These are phyloP conservation scores for Phanerodontia chrysosporium DNA, from an alignment of 768 basidiomycete species.

Conservation along the genomic window DNA sequence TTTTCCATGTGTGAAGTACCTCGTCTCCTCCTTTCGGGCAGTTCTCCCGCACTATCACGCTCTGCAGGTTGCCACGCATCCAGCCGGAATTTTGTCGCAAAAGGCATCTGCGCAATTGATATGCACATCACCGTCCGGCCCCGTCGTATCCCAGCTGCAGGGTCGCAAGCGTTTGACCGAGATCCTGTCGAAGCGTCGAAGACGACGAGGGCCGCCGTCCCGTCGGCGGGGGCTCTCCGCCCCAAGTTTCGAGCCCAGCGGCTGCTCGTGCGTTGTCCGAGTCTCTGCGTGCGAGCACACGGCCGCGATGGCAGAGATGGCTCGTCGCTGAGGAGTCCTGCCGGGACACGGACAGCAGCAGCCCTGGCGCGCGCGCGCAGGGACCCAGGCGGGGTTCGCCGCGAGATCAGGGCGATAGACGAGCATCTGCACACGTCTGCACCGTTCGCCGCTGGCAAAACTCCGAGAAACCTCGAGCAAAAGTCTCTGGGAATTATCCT, in stretches of 20 bases:
- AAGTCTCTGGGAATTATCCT: neutral
- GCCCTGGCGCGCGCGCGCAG: neutral
- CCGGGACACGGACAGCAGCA: neutral
- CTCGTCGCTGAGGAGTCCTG: neutral
- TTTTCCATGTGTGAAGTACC: neutral
- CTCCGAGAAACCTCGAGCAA: neutral
- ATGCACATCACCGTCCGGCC: neutral
- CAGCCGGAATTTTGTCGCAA: slow-evolving; percentile 6
- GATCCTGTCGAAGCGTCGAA: neutral
- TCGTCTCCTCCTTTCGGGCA: slow-evolving; percentile 1
- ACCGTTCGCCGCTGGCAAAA: neutral
- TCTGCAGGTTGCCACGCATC: neutral
- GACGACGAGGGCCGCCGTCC: neutral
- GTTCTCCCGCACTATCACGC: slow-evolving; percentile 5
- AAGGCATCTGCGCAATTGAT: slow-evolving; percentile 7
- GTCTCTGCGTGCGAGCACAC: neutral
- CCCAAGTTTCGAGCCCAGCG: neutral
- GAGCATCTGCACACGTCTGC: neutral
- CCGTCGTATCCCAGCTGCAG: slow-evolving; percentile 2
- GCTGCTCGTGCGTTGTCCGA: neutral
- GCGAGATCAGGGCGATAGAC: neutral
- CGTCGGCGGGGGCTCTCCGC: neutral
- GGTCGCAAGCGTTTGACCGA: slow-evolving; percentile 1
- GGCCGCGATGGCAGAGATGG: neutral
- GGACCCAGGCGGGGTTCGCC: neutral